Evolutionary conservation across 1,284 basidiomycete genomes (phyloP).

Genomic region (Abortiporus biennis): DNA sequence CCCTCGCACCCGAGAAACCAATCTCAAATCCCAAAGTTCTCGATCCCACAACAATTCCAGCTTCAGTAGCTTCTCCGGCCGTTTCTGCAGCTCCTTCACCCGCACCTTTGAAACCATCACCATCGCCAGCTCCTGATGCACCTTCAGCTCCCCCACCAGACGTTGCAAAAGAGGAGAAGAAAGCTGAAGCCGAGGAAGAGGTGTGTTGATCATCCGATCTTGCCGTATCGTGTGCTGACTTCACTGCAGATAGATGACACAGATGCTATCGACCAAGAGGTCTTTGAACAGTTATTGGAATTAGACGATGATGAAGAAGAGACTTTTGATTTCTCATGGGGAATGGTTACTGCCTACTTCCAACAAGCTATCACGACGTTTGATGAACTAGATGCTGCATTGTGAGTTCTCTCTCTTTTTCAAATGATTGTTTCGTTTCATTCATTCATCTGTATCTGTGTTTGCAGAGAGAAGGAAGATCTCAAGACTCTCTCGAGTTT

Average conservation of each 20-base stretch:
- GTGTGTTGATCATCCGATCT: too few species aligned
- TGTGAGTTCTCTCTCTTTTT: slow-evolving; percentile 48
- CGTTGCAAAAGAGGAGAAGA: not conserved
- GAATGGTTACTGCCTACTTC: slow-evolving; percentile 81
- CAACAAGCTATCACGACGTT: slow-evolving; percentile 75
- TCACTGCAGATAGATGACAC: not conserved
- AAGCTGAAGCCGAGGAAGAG: not conserved
- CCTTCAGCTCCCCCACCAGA: not conserved
- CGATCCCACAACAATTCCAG: not conserved
- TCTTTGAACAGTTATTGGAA: slow-evolving; percentile 82
- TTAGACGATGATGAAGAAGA: slow-evolving; percentile 88
- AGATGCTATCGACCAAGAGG: slow-evolving; percentile 66
- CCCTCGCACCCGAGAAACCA: not conserved
- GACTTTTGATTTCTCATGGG: slow-evolving; percentile 69
- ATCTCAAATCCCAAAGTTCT: not conserved
- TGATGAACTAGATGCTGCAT: slow-evolving; percentile 67
- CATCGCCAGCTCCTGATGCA: not conserved
- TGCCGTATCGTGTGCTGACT: not conserved
- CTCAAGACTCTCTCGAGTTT: slow-evolving; percentile 64
- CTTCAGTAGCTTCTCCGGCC: not conserved
- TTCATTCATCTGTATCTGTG: not conserved
- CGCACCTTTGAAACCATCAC: not conserved
- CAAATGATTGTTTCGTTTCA: not conserved
- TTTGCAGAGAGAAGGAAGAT: slow-evolving; percentile 46
- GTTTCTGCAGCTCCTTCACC: not conserved